phyloP scores from a whole-genome alignment of 106 monocot genomes.

The Phalaenopsis aphrodite region DNA sequence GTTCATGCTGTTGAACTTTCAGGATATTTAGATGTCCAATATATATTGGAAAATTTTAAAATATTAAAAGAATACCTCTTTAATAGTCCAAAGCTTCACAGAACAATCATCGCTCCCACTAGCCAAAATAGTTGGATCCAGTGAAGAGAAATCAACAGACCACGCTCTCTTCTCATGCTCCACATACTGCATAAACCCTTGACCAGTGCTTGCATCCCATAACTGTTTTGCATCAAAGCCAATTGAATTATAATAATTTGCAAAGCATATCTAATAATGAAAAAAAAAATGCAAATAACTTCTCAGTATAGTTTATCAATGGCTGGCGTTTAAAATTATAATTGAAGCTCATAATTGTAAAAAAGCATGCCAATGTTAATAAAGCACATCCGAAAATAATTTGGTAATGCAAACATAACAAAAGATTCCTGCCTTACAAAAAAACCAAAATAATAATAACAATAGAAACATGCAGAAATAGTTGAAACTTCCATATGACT shows the following conservation, averaged over 20 bases:
- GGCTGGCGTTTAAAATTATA: background rate
- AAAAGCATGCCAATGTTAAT: background rate
- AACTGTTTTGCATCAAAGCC: constrained; percentile 46
- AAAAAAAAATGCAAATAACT: background rate
- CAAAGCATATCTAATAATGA: constrained; percentile 6
- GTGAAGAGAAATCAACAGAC: constrained; percentile 83
- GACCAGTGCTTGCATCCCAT: constrained; percentile 96
- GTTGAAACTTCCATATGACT: background rate
- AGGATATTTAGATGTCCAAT: background rate
- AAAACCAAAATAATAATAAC: too few relatives aligned
- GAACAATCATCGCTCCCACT: constrained; percentile 92
- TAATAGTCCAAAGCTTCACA: constrained; percentile 96
- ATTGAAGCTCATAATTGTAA: background rate
- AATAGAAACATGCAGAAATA: background rate
- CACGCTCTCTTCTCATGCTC: constrained; percentile 90
- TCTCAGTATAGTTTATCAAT: background rate
- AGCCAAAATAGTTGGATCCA: constrained; percentile 80
- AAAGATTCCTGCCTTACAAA: background rate
- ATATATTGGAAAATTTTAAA: background rate
- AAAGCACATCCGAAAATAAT: background rate
- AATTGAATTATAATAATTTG: constrained; percentile 24
- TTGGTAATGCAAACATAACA: background rate
- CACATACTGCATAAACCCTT: constrained; percentile 52
- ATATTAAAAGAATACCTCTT: constrained; percentile 47
- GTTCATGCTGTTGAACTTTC: too few relatives aligned